These are phyloP conservation scores for Aspergillus cavernicola DNA, from an alignment of 495 filamentous ascomycete species.

Conservation along the genomic window DNA sequence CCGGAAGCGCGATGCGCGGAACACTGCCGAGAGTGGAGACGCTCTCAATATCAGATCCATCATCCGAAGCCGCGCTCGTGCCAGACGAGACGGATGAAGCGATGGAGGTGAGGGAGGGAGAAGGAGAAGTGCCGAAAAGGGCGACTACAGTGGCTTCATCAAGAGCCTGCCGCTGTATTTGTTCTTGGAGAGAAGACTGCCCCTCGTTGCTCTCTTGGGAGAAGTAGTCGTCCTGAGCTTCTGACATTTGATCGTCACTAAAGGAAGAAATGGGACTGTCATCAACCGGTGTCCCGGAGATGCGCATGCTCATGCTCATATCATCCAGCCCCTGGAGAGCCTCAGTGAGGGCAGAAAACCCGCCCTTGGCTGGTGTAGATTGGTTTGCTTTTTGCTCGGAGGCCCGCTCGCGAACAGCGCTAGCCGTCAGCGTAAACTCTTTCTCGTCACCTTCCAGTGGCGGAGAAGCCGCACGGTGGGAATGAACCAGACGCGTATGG, in stretches of 20 bases:
- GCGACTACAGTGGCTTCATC: slow-evolving; percentile 37
- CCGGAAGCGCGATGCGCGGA: slow-evolving; percentile 36
- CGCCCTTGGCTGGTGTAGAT: slow-evolving; percentile 21
- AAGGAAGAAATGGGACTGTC: slow-evolving; percentile 33
- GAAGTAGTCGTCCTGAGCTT: slow-evolving; percentile 42
- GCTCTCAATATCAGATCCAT: slow-evolving; percentile 26
- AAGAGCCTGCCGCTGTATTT: slow-evolving; percentile 27
- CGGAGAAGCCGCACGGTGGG: slow-evolving; percentile 70
- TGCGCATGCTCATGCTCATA: slow-evolving; percentile 27
- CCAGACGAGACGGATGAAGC: slow-evolving; percentile 49
- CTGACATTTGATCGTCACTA: slow-evolving; percentile 33
- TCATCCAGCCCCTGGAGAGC: slow-evolving; percentile 32
- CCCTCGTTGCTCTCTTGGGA: slow-evolving; percentile 30
- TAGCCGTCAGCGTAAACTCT: slow-evolving; percentile 93
- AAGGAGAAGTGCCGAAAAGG: slow-evolving; percentile 44
- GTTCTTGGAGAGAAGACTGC: slow-evolving; percentile 17
- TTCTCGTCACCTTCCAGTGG: slow-evolving; percentile 93
- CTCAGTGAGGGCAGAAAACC: slow-evolving; percentile 35
- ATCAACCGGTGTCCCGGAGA: slow-evolving; percentile 33
- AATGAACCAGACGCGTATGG: slow-evolving; percentile 52
- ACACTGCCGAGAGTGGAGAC: slow-evolving; percentile 20
- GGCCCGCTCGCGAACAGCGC: slow-evolving; percentile 76
- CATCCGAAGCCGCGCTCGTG: slow-evolving; percentile 38
- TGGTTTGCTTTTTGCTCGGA: slow-evolving; percentile 48
- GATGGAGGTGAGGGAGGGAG: slow-evolving; percentile 44